These are phyloP conservation scores for Ogataea henricii DNA, from an alignment of 805 yeast genomes.

Conservation along the genomic window DNA sequence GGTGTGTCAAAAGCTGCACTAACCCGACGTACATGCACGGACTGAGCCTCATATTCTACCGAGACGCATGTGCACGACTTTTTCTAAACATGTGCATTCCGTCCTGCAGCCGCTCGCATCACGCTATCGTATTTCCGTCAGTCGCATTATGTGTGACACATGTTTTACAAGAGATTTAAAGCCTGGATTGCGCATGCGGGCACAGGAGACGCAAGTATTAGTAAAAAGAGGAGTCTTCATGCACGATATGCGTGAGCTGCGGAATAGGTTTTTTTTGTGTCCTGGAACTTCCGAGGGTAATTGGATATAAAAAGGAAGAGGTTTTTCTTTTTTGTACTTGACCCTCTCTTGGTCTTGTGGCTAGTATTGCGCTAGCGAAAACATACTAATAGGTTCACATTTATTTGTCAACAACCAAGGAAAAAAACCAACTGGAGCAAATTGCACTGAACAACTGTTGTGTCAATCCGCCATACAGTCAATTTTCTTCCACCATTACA, in stretches of 20 bases:
- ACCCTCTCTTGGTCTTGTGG: too few relatives aligned
- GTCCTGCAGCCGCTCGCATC: conserved; percentile 1
- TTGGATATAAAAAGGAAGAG: not conserved
- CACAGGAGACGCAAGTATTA: conserved; percentile 2
- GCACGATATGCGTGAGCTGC: not conserved
- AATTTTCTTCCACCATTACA: not conserved
- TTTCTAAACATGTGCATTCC: not conserved
- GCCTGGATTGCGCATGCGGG: conserved; percentile 3
- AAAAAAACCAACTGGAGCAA: too few relatives aligned
- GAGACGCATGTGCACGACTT: not conserved
- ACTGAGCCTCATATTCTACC: not conserved
- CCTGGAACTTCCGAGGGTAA: conserved; percentile 1
- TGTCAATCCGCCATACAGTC: too few relatives aligned
- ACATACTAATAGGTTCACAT: too few relatives aligned
- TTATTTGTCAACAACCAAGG: too few relatives aligned
- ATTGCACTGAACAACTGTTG: not conserved
- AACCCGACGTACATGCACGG: not conserved
- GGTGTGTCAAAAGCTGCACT: not conserved
- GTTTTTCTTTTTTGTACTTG: conserved; percentile 2
- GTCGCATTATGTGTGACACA: conserved; percentile 1
- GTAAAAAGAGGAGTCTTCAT: conserved; percentile 5
- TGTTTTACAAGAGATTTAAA: not conserved
- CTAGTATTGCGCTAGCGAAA: too few relatives aligned
- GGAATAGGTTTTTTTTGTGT: not conserved
- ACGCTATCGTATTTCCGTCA: not conserved